Evolutionary conservation across 202 grass and related monocot species (phyloP).

Genomic region (Schoenoplectus triqueter): DNA sequence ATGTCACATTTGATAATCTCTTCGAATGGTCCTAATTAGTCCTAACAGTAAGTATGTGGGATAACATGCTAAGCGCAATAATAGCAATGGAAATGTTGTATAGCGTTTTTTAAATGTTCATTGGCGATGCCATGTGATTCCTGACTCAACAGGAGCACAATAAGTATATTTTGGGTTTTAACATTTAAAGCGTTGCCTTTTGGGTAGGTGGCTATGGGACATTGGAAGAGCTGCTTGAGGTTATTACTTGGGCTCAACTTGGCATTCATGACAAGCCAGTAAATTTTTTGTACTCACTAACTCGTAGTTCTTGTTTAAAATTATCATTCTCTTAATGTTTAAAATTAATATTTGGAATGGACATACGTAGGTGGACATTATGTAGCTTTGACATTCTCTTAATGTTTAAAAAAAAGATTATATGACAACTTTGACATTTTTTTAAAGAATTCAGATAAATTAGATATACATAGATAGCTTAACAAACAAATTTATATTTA

Average conservation of each 20-base stretch:
- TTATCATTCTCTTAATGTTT: no score
- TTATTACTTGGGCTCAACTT: slow-evolving; percentile 40
- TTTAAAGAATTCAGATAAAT: no score
- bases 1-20: not conserved
- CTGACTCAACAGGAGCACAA: not conserved
- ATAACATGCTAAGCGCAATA: no score
- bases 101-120: not conserved
- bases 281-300: not conserved
- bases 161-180: slow-evolving; percentile 3
- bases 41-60: not conserved
- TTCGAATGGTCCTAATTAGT: not conserved
- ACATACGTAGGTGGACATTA: no score
- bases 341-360: no score
- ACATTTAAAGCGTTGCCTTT: not conserved
- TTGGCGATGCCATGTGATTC: not conserved
- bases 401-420: no score
- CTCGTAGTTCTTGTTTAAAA: no score
- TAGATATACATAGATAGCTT: no score
- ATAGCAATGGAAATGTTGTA: no score
- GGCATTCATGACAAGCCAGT: slow-evolving; percentile 40
- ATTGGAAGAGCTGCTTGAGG: slow-evolving; percentile 43
- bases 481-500: no score
- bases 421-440: no score
- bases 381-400: no score
- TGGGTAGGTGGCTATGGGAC: slow-evolving; percentile 39